Conservation (phyloP, 257 asterid species). For the Striga asiatica region DNA sequence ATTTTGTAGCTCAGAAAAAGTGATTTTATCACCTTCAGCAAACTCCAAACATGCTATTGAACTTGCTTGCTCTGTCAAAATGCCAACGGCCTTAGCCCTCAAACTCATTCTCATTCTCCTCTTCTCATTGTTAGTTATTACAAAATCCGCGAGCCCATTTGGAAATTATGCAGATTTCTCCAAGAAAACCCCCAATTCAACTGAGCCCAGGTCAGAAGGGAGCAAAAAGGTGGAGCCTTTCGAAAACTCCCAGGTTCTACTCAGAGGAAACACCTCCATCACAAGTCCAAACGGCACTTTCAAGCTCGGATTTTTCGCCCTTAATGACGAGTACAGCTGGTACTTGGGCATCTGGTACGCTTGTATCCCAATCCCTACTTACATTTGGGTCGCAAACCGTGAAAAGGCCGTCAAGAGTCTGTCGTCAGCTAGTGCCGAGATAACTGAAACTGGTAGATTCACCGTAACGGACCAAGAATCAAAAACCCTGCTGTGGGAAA, state of each 20-base stretch:
- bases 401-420: slow-evolving; percentile 44
- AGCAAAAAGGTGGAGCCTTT: slow-evolving; percentile 31
- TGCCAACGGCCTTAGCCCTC: slow-evolving; percentile 18
- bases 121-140: slow-evolving; percentile 13
- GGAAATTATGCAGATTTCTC: slow-evolving; percentile 10
- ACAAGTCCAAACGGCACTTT: slow-evolving; percentile 47
- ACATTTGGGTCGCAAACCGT: slow-evolving; percentile 78
- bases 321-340: slow-evolving; percentile 37
- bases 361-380: slow-evolving; percentile 48
- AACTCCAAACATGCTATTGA: slow-evolving; percentile 21
- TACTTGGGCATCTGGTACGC: slow-evolving; percentile 71
- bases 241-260: slow-evolving; percentile 20
- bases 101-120: slow-evolving; percentile 11
- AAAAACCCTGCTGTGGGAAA: slow-evolving; percentile 34
- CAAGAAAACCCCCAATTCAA: slow-evolving; percentile 5
- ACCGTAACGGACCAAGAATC: slow-evolving; percentile 33
- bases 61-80: slow-evolving; percentile 15
- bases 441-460: slow-evolving; percentile 38
- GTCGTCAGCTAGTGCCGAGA: slow-evolving; percentile 29
- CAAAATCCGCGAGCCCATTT: slow-evolving; percentile 16
- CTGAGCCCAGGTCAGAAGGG: slow-evolving; percentile 9
- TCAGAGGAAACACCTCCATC: slow-evolving; percentile 40
- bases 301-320: slow-evolving; percentile 48
- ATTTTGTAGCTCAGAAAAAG: not conserved
- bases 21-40: slow-evolving; percentile 6